Evolutionary conservation across 768 basidiomycete genomes (phyloP), one percentile per base, ranked within the genome.

Genomic region (Mycena venus): DNA sequence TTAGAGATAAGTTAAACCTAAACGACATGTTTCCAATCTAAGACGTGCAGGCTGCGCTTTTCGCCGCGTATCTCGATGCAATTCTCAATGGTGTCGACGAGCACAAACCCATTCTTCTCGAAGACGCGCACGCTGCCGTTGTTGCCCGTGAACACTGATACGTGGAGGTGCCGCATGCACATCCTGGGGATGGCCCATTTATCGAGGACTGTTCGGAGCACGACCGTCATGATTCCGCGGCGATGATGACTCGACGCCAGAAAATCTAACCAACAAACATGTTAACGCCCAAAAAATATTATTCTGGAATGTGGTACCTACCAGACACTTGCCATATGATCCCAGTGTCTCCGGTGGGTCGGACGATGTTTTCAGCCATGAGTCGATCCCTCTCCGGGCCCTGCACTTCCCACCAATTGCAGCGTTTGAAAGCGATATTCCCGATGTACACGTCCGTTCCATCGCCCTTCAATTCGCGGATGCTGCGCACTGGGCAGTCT

Each of bases 161-260:
- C 88, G 21, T 84, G 80, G 70, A 94, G 84, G 59, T 79, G 79
- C 11, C 86, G 86, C 9, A 88, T 85, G 0, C 87, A 86, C 93
- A 95, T 93, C 60, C 91, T 83, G 1, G 92, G 92, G 53, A 93
- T 83, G 23, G 85, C 90, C 93, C 94, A 94, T 14, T 86, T 78
- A 21, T 87, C 78, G 53, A 95, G 64, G 36, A 95, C 59, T 7
- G 87, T 87, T 11, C 80, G 82, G 31, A 95, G 78, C 0, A 88
- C 92, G n/a, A 89, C 90, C 25, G 89, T 88, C 94, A 95, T 95
- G 74, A 95, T 94, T 0, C 94, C 93, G 75, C 83, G 86, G 34
- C 92, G 87, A 70, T 94, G 93, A 78, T 93, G 89, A 38, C 87
- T 88, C 19, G 90, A 85, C 7, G 86, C 88, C 49, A 94, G 81